phyloP scores from a whole-genome alignment of 192 early-diverging fungal genomes.

The Backusella sp. region DNA sequence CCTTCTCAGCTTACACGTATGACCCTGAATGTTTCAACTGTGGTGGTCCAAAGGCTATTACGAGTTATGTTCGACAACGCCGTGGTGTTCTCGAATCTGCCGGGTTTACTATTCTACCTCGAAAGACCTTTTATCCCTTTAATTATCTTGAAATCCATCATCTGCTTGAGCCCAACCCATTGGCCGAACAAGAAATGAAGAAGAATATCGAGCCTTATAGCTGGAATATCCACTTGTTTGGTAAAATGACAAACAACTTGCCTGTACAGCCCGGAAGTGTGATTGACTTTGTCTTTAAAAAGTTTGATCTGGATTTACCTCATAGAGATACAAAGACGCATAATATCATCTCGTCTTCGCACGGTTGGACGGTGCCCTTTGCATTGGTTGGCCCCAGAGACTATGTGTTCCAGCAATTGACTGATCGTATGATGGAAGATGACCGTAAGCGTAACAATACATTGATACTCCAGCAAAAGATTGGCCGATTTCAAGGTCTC shows the following conservation, averaged over 20 bases:
- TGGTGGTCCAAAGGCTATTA: constrained; percentile 55
- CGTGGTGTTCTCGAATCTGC: constrained; percentile 39
- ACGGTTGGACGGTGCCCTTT: constrained; percentile 5
- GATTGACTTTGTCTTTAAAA: constrained; percentile 42
- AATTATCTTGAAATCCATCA: constrained; percentile 48
- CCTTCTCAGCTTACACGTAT: constrained; percentile 49
- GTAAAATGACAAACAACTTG: constrained; percentile 54
- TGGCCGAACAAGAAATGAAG: constrained; percentile 40
- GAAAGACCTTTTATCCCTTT: constrained; percentile 45
- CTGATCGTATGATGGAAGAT: constrained; percentile 13
- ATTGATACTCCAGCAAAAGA: constrained; percentile 23
- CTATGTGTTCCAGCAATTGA: constrained; percentile 25
- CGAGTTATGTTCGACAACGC: constrained; percentile 50
- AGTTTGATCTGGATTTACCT: constrained; percentile 48
- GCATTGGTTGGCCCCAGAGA: constrained; percentile 26
- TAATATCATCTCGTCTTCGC: constrained; percentile 16
- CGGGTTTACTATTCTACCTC: constrained; percentile 46
- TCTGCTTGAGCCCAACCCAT: constrained; percentile 33
- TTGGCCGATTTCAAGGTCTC: constrained; percentile 48
- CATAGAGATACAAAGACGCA: constrained; percentile 26
- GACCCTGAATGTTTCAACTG: constrained; percentile 57
- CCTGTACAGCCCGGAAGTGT: constrained; percentile 48
- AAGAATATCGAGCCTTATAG: constrained; percentile 33
- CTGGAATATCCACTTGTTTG: constrained; percentile 55
- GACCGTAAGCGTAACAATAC: background rate